phyloP scores from a whole-genome alignment of 1,284 basidiomycete genomes.

The Cerioporus squamosus region DNA sequence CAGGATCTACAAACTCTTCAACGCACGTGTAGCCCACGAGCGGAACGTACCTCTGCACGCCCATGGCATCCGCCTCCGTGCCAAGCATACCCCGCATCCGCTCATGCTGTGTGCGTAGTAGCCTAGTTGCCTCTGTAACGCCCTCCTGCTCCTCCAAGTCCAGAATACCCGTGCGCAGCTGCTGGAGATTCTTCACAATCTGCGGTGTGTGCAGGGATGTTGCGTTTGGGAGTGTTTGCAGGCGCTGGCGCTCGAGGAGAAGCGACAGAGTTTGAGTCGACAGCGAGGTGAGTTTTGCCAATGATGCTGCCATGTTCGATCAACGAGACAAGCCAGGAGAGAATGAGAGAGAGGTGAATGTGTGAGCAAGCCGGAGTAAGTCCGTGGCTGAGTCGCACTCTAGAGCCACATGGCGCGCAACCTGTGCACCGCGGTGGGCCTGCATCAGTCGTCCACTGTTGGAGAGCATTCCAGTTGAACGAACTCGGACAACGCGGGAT shows the following conservation, averaged over 20 bases:
- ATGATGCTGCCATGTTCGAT: slow-evolving; percentile 30
- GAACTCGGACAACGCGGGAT: too few relatives aligned
- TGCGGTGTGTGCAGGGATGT: slow-evolving; percentile 61
- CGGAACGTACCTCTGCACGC: slow-evolving; percentile 38
- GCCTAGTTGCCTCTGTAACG: slow-evolving; percentile 44
- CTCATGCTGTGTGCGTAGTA: slow-evolving; percentile 68
- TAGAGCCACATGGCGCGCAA: not conserved
- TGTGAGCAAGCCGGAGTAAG: not conserved
- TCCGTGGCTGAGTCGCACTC: not conserved
- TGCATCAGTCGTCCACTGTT: slow-evolving; percentile 1
- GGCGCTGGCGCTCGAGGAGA: slow-evolving; percentile 72
- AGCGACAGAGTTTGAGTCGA: slow-evolving; percentile 78
- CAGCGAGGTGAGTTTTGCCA: slow-evolving; percentile 71
- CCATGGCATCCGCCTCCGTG: slow-evolving; percentile 41
- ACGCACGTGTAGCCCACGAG: slow-evolving; percentile 1
- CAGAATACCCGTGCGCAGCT: slow-evolving; percentile 63
- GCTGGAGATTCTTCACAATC: slow-evolving; percentile 66
- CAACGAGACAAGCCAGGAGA: not conserved
- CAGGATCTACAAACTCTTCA: not conserved
- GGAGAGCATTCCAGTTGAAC: slow-evolving; percentile 17
- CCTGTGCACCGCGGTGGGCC: not conserved
- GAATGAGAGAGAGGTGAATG: not conserved
- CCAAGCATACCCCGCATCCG: slow-evolving; percentile 75
- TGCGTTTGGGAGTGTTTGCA: slow-evolving; percentile 50
- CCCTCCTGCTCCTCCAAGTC: slow-evolving; percentile 58